Conservation (phyloP, 2,329 filamentous ascomycete genomes). For the Dendryphion nanum region DNA sequence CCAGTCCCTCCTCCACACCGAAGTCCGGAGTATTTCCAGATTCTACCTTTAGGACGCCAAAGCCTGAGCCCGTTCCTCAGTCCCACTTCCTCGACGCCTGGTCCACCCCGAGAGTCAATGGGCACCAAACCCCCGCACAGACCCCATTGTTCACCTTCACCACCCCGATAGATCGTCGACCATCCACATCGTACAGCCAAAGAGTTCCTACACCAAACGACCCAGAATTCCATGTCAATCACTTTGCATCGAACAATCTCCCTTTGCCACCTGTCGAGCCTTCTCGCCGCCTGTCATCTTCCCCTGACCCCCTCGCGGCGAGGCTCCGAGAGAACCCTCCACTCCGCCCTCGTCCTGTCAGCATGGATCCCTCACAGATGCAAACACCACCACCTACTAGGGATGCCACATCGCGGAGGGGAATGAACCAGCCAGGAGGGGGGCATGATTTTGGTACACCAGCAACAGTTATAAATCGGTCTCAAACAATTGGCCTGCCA, state of each 20-base stretch:
- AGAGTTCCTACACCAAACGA: conserved; percentile 38
- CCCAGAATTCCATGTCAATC: conserved; percentile 59
- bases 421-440: conserved; percentile 12
- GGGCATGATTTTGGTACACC: conserved; percentile 28
- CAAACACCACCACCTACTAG: conserved; percentile 63
- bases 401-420: conserved; percentile 52
- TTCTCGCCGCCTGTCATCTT: conserved; percentile 58
- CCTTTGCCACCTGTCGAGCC: conserved; percentile 61
- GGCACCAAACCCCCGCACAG: conserved; percentile 41
- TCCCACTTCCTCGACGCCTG: conserved; percentile 53
- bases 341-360: conserved; percentile 21
- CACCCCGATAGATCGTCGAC: conserved; percentile 29
- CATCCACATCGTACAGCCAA: conserved; percentile 35
- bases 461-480: conserved; percentile 43
- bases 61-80: conserved; percentile 39
- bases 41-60: conserved; percentile 45
- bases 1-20: conserved; percentile 51
- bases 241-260: conserved; percentile 56
- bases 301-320: conserved; percentile 46
- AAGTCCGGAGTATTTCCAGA: conserved; percentile 43
- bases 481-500: conserved; percentile 29
- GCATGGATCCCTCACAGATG: conserved; percentile 50
- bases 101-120: conserved; percentile 44
- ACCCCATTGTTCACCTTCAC: conserved; percentile 41
- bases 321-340: conserved; percentile 15